Percentiles rank a stretch among this genome's conserved stretches.
Evolutionary conservation across 2,329 filamentous ascomycete species (phyloP).

Genomic region (Trichoderma arundinaceum): DNA sequence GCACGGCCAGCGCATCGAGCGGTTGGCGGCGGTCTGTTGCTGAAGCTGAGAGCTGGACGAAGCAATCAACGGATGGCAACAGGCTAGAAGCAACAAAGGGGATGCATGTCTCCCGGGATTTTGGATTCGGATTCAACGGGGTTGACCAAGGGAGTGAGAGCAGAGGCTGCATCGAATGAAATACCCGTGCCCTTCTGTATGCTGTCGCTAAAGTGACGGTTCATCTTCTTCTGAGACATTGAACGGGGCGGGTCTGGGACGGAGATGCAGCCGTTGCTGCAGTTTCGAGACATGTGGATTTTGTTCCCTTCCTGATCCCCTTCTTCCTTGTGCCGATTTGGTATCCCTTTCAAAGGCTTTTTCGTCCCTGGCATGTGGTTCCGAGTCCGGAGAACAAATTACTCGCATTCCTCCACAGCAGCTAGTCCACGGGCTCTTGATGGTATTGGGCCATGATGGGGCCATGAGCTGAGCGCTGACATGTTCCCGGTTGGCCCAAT

Average conservation of each 20-base stretch:
- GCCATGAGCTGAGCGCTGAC: conserved; percentile 27
- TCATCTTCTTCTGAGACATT: conserved; percentile 18
- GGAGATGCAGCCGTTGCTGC: conserved; percentile 28
- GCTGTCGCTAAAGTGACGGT: conserved; percentile 9
- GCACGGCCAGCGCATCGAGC: conserved; percentile 19
- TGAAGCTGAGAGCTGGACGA: too few relatives aligned
- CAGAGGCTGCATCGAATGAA: not conserved
- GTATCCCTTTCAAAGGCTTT: conserved; percentile 2
- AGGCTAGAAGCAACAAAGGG: not conserved
- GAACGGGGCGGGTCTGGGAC: conserved; percentile 9
- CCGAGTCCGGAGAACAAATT: conserved; percentile 14
- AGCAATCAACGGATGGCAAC: too few relatives aligned
- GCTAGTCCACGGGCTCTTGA: not conserved
- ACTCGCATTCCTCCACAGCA: conserved; percentile 25
- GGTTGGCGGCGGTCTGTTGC: conserved; percentile 4
- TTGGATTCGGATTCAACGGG: not conserved
- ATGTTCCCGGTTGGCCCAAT: conserved; percentile 1
- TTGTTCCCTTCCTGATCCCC: not conserved
- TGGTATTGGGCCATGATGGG: conserved; percentile 9
- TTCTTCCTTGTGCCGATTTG: not conserved
- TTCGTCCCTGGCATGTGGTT: conserved; percentile 1
- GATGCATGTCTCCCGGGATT: too few relatives aligned
- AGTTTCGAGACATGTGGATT: conserved; percentile 30
- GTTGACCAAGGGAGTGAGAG: not conserved
- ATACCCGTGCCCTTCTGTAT: not conserved